Evolutionary conservation across 2,329 filamentous ascomycete genomes (phyloP).

Genomic region (Aspergillus caelatus): DNA sequence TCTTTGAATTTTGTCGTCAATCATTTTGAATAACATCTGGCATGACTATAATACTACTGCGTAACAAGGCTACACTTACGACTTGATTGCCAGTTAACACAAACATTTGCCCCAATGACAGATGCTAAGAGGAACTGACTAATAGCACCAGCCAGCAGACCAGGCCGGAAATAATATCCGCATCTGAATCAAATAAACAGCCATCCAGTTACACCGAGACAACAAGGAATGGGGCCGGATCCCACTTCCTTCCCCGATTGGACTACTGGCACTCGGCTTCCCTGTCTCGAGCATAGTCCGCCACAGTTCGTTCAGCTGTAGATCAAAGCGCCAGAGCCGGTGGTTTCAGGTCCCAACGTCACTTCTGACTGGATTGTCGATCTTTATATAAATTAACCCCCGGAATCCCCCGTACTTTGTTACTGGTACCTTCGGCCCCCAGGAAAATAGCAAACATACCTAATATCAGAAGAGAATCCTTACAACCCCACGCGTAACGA

Average conservation of each 20-base stretch:
- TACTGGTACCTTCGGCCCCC: background rate
- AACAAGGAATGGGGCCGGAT: background rate
- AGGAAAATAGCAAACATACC: background rate
- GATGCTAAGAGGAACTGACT: background rate
- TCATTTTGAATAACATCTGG: background rate
- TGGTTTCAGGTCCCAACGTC: background rate
- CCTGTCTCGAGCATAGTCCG: background rate
- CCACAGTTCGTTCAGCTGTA: background rate
- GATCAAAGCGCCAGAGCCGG: constrained; percentile 1
- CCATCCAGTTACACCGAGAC: background rate
- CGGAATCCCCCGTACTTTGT: background rate
- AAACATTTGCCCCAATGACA: background rate
- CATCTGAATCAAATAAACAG: background rate
- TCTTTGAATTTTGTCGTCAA: background rate
- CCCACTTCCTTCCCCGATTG: constrained; percentile 1
- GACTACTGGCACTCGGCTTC: background rate
- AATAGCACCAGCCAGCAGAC: background rate
- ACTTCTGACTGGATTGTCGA: background rate
- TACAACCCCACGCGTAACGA: background rate
- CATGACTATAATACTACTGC: constrained; percentile 1
- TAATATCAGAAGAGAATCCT: background rate
- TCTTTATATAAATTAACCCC: background rate
- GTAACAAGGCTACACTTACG: background rate
- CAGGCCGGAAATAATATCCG: background rate
- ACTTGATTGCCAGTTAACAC: background rate